These are phyloP conservation scores for Auricularia auricula-judae DNA, from an alignment of 768 basidiomycete genomes.

Conservation along the genomic window DNA sequence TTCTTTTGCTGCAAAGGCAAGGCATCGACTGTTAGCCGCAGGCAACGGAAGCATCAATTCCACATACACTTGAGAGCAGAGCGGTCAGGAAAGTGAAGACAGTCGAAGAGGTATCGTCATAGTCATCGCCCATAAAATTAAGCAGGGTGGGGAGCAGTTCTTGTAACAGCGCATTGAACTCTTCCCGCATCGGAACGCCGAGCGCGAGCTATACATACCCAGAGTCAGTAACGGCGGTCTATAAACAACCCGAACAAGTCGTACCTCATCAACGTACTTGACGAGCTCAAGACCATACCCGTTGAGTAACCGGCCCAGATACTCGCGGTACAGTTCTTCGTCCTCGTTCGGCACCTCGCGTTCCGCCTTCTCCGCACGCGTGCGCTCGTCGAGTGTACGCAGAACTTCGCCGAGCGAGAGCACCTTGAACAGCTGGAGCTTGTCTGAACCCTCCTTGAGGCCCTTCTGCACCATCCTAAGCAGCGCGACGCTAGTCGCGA, in stretches of 20 bases:
- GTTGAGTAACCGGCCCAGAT: constrained; percentile 75
- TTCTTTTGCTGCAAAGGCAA: constrained; percentile 27
- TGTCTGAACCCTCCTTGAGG: constrained; percentile 81
- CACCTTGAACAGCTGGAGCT: constrained; percentile 81
- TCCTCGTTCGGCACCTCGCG: constrained; percentile 60
- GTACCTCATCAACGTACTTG: constrained; percentile 70
- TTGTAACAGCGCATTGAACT: constrained; percentile 41
- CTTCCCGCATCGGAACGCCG: constrained; percentile 33
- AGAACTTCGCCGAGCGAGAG: constrained; percentile 77
- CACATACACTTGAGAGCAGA: constrained; percentile 61
- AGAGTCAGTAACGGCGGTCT: neutral
- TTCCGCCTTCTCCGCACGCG: constrained; percentile 48
- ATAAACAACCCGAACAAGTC: constrained; percentile 8
- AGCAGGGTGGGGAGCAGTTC: constrained; percentile 74
- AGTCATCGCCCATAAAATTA: constrained; percentile 80
- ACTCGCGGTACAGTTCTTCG: constrained; percentile 81
- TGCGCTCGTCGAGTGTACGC: constrained; percentile 68
- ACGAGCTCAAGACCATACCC: constrained; percentile 70
- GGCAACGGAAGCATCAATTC: constrained; percentile 4
- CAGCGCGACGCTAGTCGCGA: constrained; percentile 73
- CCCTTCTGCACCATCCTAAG: constrained; percentile 85
- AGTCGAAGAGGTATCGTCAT: constrained; percentile 80
- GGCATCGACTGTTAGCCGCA: no score
- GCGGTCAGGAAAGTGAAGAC: constrained; percentile 72
- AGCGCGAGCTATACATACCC: neutral